Conservation (phyloP, 1,139 yeast species). For the Taphrina pruni region DNA sequence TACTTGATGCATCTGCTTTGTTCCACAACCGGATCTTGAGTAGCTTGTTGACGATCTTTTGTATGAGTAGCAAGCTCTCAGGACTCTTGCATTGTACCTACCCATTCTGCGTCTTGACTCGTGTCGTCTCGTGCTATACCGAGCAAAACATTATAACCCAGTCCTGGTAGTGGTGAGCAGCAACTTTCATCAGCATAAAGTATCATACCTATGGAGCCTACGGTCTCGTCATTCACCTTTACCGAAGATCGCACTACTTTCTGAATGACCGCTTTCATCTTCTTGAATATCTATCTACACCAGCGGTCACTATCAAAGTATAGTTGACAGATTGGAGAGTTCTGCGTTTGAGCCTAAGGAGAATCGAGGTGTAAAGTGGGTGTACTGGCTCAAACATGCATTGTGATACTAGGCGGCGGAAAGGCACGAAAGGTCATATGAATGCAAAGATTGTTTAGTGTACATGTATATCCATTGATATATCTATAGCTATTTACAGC, state of each 20-base stretch:
- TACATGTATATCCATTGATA: slow-evolving; percentile 1
- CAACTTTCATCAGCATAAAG: too few species aligned
- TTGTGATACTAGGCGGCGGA: too few species aligned
- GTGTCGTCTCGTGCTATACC: slow-evolving; percentile 32
- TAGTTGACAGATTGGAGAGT: too few species aligned
- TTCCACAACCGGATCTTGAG: slow-evolving; percentile 35
- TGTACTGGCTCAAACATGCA: too few species aligned
- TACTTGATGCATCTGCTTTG: neutral
- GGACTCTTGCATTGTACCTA: neutral
- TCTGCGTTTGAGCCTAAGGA: too few species aligned
- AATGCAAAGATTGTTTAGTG: neutral
- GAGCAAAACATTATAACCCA: slow-evolving; percentile 31
- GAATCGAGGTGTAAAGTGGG: too few species aligned
- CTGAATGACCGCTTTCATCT: slow-evolving; percentile 35
- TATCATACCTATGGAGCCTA: slow-evolving; percentile 30
- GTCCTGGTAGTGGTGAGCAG: neutral
- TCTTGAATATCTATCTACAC: neutral
- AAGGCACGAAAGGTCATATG: neutral
- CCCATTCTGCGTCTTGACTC: slow-evolving; percentile 27
- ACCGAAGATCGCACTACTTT: slow-evolving; percentile 32
- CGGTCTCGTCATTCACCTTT: slow-evolving; percentile 15
- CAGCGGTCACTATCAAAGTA: too few species aligned
- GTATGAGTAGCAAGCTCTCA: too few species aligned
- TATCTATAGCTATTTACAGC: slow-evolving; percentile 2
- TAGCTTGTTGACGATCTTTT: slow-evolving; percentile 30